phyloP scores from a whole-genome alignment of 495 filamentous ascomycete genomes.

The Sporormia fimetaria region DNA sequence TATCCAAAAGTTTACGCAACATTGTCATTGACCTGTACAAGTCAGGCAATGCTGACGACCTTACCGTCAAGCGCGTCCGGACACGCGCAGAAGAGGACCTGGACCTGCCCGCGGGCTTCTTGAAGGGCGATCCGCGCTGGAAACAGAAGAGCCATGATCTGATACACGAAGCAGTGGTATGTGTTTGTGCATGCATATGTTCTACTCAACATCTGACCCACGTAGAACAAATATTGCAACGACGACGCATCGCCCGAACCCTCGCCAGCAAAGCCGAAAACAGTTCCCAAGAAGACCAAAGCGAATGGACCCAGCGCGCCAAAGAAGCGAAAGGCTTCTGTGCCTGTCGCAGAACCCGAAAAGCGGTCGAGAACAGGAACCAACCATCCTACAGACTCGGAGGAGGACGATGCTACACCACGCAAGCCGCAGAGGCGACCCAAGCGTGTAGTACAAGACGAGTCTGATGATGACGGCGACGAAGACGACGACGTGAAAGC shows the following conservation, averaged over 20 bases:
- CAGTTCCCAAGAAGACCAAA: conserved; percentile 19
- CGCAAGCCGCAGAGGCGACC: not conserved
- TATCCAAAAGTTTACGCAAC: conserved; percentile 47
- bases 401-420: conserved; percentile 3
- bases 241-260: conserved; percentile 19
- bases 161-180: conserved; percentile 62
- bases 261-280: conserved; percentile 6
- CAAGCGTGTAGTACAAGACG: conserved; percentile 2
- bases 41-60: conserved; percentile 45
- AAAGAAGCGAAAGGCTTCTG: conserved; percentile 15
- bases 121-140: conserved; percentile 56
- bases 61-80: conserved; percentile 69
- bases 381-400: not conserved
- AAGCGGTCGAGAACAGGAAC: conserved; percentile 26
- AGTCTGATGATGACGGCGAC: conserved; percentile 15
- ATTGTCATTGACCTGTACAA: conserved; percentile 48
- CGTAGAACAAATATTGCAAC: conserved; percentile 10
- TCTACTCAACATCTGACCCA: conserved; percentile 1
- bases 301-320: not conserved
- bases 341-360: conserved; percentile 12
- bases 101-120: conserved; percentile 54
- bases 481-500: conserved; percentile 26
- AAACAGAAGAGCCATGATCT: conserved; percentile 66
- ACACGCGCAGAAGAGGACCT: conserved; percentile 53
- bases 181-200: conserved; percentile 3